Base-by-base conservation (phyloP, 164 flowering plant species). In the Saururus chinensis region DNA sequence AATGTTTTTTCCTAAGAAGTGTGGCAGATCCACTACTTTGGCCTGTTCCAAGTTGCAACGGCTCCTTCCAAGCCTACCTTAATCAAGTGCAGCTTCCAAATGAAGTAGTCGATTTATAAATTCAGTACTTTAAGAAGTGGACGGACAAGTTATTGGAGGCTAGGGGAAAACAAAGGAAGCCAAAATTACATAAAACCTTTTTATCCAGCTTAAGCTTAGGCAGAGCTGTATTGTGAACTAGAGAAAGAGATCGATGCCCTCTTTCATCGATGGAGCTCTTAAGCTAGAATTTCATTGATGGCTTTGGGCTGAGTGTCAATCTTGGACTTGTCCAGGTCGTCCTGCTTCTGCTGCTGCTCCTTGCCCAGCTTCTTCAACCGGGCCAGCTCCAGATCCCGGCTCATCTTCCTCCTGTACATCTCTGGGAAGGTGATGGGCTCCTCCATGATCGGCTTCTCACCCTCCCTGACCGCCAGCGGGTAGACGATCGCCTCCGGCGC, bases 331-430 rank as follows among this genome's bases (percentile, higher is more conserved):
- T 23, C 56, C n/a, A 21, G 30, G 42, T 40, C 35, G 25, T 37
- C 26, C 57, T 5, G 24, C 56, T 49, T 20, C 56, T 35, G 9
- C 20, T 30, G 17, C 30, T 62, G 30, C 41, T 62, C 58, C 65
- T 86, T 84, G 45, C 86, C 87, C 16, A 83, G 74, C 76, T 85
- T 86, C 85, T 89, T 86, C 1, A 82, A 78, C 76, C 77, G 77
- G 5, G 91, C 91, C 7, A 82, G 81, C 78, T 89, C 89, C 5
- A 89, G 61, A 61, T 86, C 91, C 57, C 72, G 74, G 76, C 82
- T 75, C 93, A 89, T 89, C 82, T 89, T 89, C 73, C 76, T 77
- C 68, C 73, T 64, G 73, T 89, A 89, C 96, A 89, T 86, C 77
- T 89, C 96, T 0, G 82, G 59, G 53, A 83, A 89, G 2, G 96